phyloP scores from a whole-genome alignment of 2,329 filamentous ascomycete species.

The Aspergillus versicolor region DNA sequence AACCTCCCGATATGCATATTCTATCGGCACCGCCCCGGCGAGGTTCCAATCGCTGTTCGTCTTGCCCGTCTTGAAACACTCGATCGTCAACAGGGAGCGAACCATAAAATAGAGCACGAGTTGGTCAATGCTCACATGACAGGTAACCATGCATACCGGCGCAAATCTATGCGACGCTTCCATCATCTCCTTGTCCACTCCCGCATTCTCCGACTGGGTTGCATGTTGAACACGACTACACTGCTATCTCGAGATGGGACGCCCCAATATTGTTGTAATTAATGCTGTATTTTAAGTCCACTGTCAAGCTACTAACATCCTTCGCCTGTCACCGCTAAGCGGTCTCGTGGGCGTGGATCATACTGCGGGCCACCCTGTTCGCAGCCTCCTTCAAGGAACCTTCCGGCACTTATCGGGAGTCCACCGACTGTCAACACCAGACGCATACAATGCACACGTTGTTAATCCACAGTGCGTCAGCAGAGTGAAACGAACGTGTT shows the following conservation, averaged over 20 bases:
- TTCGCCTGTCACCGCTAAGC: not conserved
- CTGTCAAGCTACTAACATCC: not conserved
- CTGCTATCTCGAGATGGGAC: slow-evolving; percentile 11
- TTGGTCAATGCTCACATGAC: slow-evolving; percentile 22
- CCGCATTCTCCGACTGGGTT: slow-evolving; percentile 37
- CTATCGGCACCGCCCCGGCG: not conserved
- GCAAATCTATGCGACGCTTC: slow-evolving; percentile 15
- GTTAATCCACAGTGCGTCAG: slow-evolving; percentile 18
- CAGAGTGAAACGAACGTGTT: slow-evolving; percentile 7
- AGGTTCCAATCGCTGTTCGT: slow-evolving; percentile 1
- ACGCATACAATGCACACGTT: slow-evolving; percentile 27
- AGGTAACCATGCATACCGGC: slow-evolving; percentile 12
- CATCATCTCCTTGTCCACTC: slow-evolving; percentile 14
- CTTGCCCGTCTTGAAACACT: slow-evolving; percentile 6
- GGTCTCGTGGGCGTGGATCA: not conserved
- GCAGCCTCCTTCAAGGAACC: not conserved
- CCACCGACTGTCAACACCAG: not conserved
- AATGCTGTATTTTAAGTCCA: not conserved
- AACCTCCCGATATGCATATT: slow-evolving; percentile 4
- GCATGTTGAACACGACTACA: slow-evolving; percentile 28
- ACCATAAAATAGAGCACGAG: slow-evolving; percentile 3
- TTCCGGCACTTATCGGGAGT: not conserved
- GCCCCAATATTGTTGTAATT: not conserved
- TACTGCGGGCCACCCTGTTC: not conserved
- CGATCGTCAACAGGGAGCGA: slow-evolving; percentile 1